A percentile compares a stretch with the other conserved stretches of the same genome.
Conservation (phyloP, 2,329 filamentous ascomycete genomes). For the Helminthosporium solani region DNA sequence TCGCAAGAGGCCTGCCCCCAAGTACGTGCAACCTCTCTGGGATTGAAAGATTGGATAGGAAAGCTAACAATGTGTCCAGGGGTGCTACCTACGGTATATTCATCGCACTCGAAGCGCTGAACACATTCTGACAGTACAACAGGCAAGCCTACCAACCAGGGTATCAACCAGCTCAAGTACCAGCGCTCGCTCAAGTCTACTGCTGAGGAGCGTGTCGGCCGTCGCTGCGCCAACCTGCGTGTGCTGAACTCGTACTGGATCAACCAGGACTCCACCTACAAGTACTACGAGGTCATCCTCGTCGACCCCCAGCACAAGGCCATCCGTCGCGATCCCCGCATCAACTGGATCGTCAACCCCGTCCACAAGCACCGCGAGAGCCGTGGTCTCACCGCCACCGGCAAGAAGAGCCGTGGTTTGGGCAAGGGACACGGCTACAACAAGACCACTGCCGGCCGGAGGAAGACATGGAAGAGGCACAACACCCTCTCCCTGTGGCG, state of each 20-base stretch:
- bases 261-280: slow-evolving; percentile 99
- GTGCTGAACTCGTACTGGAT: slow-evolving; percentile 99
- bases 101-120: neutral
- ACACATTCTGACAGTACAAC: slow-evolving; percentile 33
- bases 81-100: slow-evolving; percentile 95
- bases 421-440: slow-evolving; percentile 99
- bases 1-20: slow-evolving; percentile 92
- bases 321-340: slow-evolving; percentile 97
- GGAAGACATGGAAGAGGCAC: slow-evolving; percentile 99
- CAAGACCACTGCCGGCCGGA: slow-evolving; percentile 94
- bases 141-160: slow-evolving; percentile 99
- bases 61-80: slow-evolving; percentile 52
- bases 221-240: slow-evolving; percentile 97
- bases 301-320: slow-evolving; percentile 99
- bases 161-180: slow-evolving; percentile 99
- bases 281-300: slow-evolving; percentile 99
- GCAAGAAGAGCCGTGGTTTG: slow-evolving; percentile 99
- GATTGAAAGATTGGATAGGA: neutral
- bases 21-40: slow-evolving; percentile 46
- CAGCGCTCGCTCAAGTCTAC: slow-evolving; percentile 97
- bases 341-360: slow-evolving; percentile 99
- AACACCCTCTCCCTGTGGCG: slow-evolving; percentile 99
- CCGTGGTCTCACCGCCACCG: slow-evolving; percentile 94
- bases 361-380: slow-evolving; percentile 99
- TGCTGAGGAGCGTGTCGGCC: slow-evolving; percentile 99